A percentile compares a stretch with the other conserved stretches of the same genome.
These are phyloP conservation scores for Suillus alpinus DNA, from an alignment of 768 basidiomycete species.

Conservation along the genomic window DNA sequence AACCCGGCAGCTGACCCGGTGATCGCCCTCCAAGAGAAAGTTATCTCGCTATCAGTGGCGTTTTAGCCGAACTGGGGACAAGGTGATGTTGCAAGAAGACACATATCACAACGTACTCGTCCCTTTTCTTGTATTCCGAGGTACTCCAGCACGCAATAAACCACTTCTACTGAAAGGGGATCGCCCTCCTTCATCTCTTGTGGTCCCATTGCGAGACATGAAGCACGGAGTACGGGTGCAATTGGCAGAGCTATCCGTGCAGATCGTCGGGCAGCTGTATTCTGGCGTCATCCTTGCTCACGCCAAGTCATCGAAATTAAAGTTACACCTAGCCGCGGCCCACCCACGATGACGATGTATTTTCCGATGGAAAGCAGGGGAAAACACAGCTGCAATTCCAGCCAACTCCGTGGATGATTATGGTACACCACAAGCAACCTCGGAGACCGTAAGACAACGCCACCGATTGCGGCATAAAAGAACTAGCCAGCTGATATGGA, in stretches of 20 bases:
- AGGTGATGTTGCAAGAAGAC: not conserved
- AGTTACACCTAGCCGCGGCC: not conserved
- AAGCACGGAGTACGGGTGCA: not conserved
- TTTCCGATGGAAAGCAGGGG: not conserved
- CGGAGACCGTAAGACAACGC: not conserved
- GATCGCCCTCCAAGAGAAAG: constrained; percentile 56
- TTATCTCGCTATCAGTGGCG: constrained; percentile 42
- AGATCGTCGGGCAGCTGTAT: not conserved
- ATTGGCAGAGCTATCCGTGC: not conserved
- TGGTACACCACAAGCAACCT: not conserved
- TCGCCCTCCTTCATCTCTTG: not conserved
- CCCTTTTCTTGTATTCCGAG: not conserved
- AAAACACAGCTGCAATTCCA: not conserved
- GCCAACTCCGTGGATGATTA: not conserved
- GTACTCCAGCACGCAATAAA: not conserved
- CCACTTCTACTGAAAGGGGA: not conserved
- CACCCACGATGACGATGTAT: not conserved
- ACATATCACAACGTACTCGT: not conserved
- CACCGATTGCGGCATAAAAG: not conserved
- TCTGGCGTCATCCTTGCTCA: not conserved
- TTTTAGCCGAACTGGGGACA: not conserved
- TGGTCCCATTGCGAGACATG: too few species aligned
- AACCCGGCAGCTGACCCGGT: constrained; percentile 9
- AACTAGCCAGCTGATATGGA: not conserved
- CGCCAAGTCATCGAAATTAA: not conserved